Evolutionary conservation across 148 eudicot genomes (phyloP), one percentile per base, ranked within the genome.

Genomic region (Fagopyrum tataricum): DNA sequence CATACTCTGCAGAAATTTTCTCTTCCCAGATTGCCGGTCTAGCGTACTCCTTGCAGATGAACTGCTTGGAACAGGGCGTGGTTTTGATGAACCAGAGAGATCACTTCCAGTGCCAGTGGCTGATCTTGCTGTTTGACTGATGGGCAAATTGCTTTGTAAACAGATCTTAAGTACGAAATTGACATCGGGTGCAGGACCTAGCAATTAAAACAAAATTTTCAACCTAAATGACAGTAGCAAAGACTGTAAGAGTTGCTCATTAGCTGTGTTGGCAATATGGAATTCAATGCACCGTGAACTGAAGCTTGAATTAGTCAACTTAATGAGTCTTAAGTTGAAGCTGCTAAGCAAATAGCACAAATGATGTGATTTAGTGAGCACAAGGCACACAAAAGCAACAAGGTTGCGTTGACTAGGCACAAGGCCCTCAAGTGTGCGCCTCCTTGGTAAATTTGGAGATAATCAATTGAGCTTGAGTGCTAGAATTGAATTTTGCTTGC

Each of bases 121-220:
- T 18, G 79, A 72, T 76, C 85, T 91, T 43, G 78, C 82, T 74
- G 76, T 62, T 61, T 86, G 89, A 47, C 61, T 81, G 24, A 79
- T 51, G 13, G 86, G 77, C 74, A 87, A 84, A 78, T 86, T 95
- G 85, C 97, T 90, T 86, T 92, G 99, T 79, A 95, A 76, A 72
- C 93, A 95, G 73, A 91, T 81, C 67, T 96, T 90, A 72, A 95
- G 53, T 48, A 95, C 97, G 83, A 90, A 88, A 87, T 95, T 97
- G 70, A 87, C 89, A 78, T 91, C 97, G 14, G 99, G 97, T 6
- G 81, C 78, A 42, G 97, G 99, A 81, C 99, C 99, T 94, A 82
- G 68, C 73, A 87, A 59, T 72, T 47, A 5, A 41, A 67, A 44
- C 31, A 69, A 23, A 5, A 64, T 31, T 58, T 41, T 59, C 64